Base-by-base conservation (phyloP, 2,329 filamentous ascomycete genomes). In the Acrocalymma vagum region DNA sequence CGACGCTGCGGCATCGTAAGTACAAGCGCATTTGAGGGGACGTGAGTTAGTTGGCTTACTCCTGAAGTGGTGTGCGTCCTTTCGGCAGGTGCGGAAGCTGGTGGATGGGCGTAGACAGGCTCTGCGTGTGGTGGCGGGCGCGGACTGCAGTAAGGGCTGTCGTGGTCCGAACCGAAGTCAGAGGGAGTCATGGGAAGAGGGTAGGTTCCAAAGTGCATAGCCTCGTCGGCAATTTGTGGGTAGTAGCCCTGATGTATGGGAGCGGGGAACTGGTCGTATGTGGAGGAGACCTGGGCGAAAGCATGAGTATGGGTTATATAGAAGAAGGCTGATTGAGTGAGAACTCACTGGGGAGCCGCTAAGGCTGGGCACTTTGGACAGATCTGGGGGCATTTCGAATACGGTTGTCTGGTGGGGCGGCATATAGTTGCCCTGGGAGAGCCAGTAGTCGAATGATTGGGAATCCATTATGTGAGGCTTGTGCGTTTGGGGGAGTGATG, bases 1-100 rank as follows among this genome's bases (percentile, higher is more conserved):
- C 81, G 77, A 30, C 80, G 76, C 78, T 83, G 58, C 22, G 28
- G 5, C 5, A 6, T 13, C 29, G 49, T 55, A 46, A 65, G 27
- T 8, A 13, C 3, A 7, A n/a, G 10, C n/a, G n/a, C n/a, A n/a
- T n/a, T n/a, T n/a, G n/a, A n/a, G n/a, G n/a, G n/a, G n/a, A n/a
- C n/a, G n/a, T n/a, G n/a, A 18, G n/a, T 15, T 5, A 7, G 9
- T 8, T n/a, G 15, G 52, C 63, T 55, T 60, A 71, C 69, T 15
- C 69, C 69, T 33, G 66, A 70, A 27, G 69, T 72, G 10, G 67
- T 67, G 46, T 70, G 67, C 42, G 59, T 60, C 45, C 62, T 55
- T 39, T 70, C 69, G 2, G 58, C 28, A 7, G 58, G 45, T 11
- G 52, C 44, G 8, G 60, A 38, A 16, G 41, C 38, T 29, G 56